Conservation (phyloP, 75 land plant genomes). For the Sequoia sempervirens region DNA sequence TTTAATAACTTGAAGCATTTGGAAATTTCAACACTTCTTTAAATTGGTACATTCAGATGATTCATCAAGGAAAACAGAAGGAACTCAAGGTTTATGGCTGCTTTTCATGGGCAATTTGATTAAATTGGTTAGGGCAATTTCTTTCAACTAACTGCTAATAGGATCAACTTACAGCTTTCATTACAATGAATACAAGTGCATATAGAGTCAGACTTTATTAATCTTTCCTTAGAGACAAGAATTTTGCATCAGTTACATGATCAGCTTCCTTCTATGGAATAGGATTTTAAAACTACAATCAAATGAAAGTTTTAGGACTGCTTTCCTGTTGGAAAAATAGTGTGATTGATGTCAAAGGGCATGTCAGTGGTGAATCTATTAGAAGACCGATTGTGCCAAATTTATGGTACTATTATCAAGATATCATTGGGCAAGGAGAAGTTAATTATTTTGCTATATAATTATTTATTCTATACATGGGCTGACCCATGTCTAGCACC, state of each 20-base stretch:
- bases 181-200: constrained; percentile 2
- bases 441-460: too few species aligned
- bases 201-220: not conserved
- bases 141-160: not conserved
- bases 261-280: too few species aligned
- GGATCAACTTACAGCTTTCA: not conserved
- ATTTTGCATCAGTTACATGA: not conserved
- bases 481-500: too few species aligned
- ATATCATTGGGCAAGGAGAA: too few species aligned
- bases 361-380: too few species aligned
- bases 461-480: too few species aligned
- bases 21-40: not conserved
- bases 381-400: too few species aligned
- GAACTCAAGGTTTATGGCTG: not conserved
- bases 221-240: not conserved
- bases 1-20: not conserved
- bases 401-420: too few species aligned
- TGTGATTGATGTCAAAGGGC: too few species aligned
- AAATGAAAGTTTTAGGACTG: too few species aligned
- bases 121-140: not conserved
- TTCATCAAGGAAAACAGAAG: not conserved
- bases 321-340: too few species aligned
- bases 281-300: too few species aligned
- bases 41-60: not conserved
- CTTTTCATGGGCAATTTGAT: not conserved